These are phyloP conservation scores for Diaporthe helianthi DNA, from an alignment of 2,329 filamentous ascomycete genomes.

Conservation along the genomic window DNA sequence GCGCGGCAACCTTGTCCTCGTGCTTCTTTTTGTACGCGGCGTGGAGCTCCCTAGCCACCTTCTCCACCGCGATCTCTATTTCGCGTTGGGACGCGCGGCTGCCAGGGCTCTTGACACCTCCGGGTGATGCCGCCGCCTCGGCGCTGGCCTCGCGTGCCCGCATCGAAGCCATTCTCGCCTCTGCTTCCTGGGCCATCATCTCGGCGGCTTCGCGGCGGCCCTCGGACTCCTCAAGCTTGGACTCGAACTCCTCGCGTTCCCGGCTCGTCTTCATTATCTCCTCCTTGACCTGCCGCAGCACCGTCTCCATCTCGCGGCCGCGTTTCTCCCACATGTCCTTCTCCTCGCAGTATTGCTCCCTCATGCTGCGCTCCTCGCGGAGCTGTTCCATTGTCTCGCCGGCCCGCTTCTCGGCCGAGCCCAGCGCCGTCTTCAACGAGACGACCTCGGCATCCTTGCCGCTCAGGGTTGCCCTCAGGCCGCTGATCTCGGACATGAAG, in stretches of 20 bases:
- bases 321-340: constrained; percentile 85
- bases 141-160: constrained; percentile 64
- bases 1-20: constrained; percentile 90
- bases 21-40: constrained; percentile 96
- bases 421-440: constrained; percentile 85
- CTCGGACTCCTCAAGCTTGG: constrained; percentile 78
- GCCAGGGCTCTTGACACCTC: constrained; percentile 46
- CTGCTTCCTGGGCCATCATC: constrained; percentile 76
- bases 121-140: constrained; percentile 46
- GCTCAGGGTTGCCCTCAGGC: constrained; percentile 88
- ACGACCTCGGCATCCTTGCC: constrained; percentile 92
- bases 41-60: constrained; percentile 93
- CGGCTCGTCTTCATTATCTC: constrained; percentile 80
- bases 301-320: constrained; percentile 82
- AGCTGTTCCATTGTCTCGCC: constrained; percentile 85
- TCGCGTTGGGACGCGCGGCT: constrained; percentile 57
- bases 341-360: constrained; percentile 76
- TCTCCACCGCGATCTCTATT: constrained; percentile 85
- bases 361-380: constrained; percentile 75
- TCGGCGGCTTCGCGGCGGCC: constrained; percentile 76
- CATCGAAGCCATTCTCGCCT: constrained; percentile 78
- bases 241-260: constrained; percentile 81
- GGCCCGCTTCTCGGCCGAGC: constrained; percentile 89
- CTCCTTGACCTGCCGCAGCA: constrained; percentile 80
- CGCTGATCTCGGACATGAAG: constrained; percentile 91